Base-by-base conservation (phyloP, 176 grass and related monocot species). In the Calamus simplicifolius region DNA sequence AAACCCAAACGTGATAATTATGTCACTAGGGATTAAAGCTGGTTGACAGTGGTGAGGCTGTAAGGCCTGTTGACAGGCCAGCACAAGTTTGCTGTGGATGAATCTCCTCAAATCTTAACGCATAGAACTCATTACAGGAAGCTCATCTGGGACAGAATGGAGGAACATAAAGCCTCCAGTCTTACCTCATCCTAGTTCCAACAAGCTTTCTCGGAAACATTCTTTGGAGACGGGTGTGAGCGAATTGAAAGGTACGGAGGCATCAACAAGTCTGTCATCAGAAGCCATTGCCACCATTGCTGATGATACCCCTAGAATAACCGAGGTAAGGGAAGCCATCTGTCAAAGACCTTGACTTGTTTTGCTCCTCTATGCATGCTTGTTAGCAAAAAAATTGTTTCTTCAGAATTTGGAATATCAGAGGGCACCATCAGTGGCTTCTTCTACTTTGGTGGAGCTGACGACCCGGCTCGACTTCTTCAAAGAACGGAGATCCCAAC, bases 401-500 rank as follows among this genome's bases (percentile, higher is more conserved):
- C 73, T 52, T 13, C 72, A 87, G 83, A 72, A 54, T 50, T 27
- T 57, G 3, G 91, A 89, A 49, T 76, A 85, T 25, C 70, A 78
- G n/a, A 78, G 77, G 55, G 81, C 73, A 54, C 73, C 43, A 2
- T 52, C 85, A 3, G 77, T 85, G 78, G 73, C 94, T 27, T 99
- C 94, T 12, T 93, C 94, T 49, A 93, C 94, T n/a, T 64, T 99
- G 57, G 88, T 93, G 50, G 94, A 99, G 54, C 65, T 99, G 10
- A 86, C 88, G 0, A 85, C 81, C 23, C 80, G 94, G 15, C 79
- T 99, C 27, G 94, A 99, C 83, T 99, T 99, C 82, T 99, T 99
- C 76, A 99, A 89, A 70, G 94, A 99, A 67, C 75, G 88, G 35
- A 70, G 94, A 70, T 86, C 94, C 7, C 94, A 99, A 52, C 58